Base-by-base conservation (phyloP, 257 asterid species). In the Cordia subcordata region DNA sequence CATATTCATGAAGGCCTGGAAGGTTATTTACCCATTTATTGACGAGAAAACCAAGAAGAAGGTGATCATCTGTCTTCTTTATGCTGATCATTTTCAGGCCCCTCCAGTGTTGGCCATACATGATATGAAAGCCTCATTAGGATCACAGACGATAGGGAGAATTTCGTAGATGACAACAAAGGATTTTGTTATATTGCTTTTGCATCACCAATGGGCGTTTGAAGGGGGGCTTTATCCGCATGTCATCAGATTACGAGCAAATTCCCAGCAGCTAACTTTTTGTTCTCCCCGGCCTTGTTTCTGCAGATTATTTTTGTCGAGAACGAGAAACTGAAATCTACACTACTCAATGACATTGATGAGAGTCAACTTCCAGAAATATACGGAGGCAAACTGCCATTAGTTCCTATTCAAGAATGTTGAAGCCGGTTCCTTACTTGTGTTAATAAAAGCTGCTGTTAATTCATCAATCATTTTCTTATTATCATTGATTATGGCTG, bases 1-100 rank as follows among this genome's bases (percentile, higher is more conserved):
- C 68, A 32, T 87, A 60, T 87, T 87, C 79, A 87, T 83, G 96
- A 83, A 87, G 8, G 96, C 90, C 0, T 90, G 98, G 96, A 90
- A 90, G 74, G 84, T 77, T 74, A 71, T 90, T 65, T 83, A 85
- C 79, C 96, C 95, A 3, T 87, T 90, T 51, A 83, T 90, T 22
- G 97, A 90, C 83, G 73, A 72, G 60, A 87, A 83, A 73, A 90
- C 97, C 0, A 87, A 73, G 90, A 81, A 85, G 65, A 90, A 90
- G 95, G 97, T 84, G 53, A 45, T 13, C 16, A 37, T 47, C 58
- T 38, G 27, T 35, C 20, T 27, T 51, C 5, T 11, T 40, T 11
- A 1, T 60, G 6, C 13, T 32, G 14, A 20, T 46, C 1, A 4
- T 27, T 40, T 58, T 38, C 42, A 17, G 15, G n/a, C 19, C 57